Conservation (phyloP, 192 early-diverging fungal species). For the Ambispora gerdemannii region DNA sequence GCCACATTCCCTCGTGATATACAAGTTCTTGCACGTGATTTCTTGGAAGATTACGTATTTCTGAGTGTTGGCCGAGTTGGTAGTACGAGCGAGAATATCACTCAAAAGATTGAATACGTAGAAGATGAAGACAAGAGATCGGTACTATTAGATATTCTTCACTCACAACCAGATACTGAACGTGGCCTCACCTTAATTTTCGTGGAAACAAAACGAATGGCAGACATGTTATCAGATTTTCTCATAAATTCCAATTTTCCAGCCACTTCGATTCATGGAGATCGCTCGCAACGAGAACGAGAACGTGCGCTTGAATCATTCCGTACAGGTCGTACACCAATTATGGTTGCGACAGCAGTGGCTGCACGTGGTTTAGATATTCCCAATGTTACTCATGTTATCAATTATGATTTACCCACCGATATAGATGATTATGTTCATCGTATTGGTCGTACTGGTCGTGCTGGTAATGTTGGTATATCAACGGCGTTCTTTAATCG, state of each 20-base stretch:
- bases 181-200: constrained; percentile 87
- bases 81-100: constrained; percentile 93
- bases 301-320: constrained; percentile 88
- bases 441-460: constrained; percentile 96
- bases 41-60: constrained; percentile 81
- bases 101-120: constrained; percentile 88
- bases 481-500: constrained; percentile 96
- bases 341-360: constrained; percentile 97
- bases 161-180: constrained; percentile 48
- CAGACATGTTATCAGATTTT: constrained; percentile 84
- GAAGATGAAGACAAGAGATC: constrained; percentile 93
- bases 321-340: constrained; percentile 71
- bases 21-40: constrained; percentile 82
- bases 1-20: constrained; percentile 92
- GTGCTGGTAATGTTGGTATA: constrained; percentile 91
- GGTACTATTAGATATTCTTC: constrained; percentile 79
- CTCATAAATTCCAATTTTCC: constrained; percentile 73
- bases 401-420: constrained; percentile 94
- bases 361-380: constrained; percentile 95
- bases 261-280: constrained; percentile 97
- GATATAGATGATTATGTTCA: constrained; percentile 99
- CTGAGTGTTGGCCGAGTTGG: constrained; percentile 91
- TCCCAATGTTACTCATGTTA: constrained; percentile 78
- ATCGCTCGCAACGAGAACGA: constrained; percentile 92
- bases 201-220: constrained; percentile 95